Base-by-base conservation (phyloP, 768 basidiomycete species). In the Leccinum broughii region DNA sequence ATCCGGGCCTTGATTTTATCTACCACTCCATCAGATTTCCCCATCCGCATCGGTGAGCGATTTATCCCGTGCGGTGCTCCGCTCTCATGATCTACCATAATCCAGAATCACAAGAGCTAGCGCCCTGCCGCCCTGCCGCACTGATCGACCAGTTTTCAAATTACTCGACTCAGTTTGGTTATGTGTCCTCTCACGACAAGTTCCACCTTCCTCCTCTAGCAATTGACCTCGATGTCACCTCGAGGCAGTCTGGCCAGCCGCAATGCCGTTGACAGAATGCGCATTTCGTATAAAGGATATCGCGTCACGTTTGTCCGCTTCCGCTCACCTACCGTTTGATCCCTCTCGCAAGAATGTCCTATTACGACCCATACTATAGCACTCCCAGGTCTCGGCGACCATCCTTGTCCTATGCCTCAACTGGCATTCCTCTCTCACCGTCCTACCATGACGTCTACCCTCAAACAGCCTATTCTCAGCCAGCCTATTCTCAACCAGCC, bases 331-430 rank as follows among this genome's bases (percentile, higher is more conserved):
- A 11, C 28, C 39, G 51, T 55, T n/a, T 60, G 58, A 54, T 57
- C 39, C 50, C 48, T 60, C 56, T 56, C 58, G 48, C 60, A 66
- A 68, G 34, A 34, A 80, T 80, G 78, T 75, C 78, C 4, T 80
- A 81, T 70, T 80, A 80, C 73, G 78, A 80, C 64, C 66, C 74
- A 6, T 75, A 77, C 68, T 71, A 71, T 64, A 56, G 63, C 44
- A 63, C 70, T 15, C 67, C 72, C 54, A 64, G 71, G 70, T 76
- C 71, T 39, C 65, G 74, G 49, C 68, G 76, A 34, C 67, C 55
- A 30, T 77, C 76, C 10, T 56, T 77, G 62, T 74, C 70, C 51
- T 80, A 78, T 59, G 62, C 68, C 51, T 44, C 61, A 54, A 17
- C n/a, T 34, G 67, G 68, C 30, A 62, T 76, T 60, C 72, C 74